phyloP scores from a whole-genome alignment of 2,329 filamentous ascomycete species.

The Rugonectria rugulosa region DNA sequence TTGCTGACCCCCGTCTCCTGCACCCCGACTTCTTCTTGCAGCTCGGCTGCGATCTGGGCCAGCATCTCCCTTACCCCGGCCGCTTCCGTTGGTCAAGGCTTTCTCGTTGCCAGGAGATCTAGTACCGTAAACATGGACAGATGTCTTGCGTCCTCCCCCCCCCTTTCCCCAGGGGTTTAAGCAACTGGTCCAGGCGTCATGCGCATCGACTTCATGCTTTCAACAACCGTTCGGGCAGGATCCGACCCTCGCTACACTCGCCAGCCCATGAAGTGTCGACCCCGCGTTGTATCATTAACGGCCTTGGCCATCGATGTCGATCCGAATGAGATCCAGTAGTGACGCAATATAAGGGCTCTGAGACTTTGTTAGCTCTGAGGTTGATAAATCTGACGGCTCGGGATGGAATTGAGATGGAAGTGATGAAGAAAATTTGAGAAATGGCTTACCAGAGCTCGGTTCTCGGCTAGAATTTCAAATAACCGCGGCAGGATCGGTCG shows the following conservation, averaged over 20 bases:
- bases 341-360: conserved; percentile 52
- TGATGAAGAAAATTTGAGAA: not conserved
- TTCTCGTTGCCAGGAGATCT: conserved; percentile 16
- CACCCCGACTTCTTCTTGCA: conserved; percentile 15
- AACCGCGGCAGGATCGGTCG: conserved; percentile 69
- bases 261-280: conserved; percentile 16
- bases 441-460: conserved; percentile 63
- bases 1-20: conserved; percentile 17
- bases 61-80: conserved; percentile 21
- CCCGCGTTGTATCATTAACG: conserved; percentile 24
- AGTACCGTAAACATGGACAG: conserved; percentile 10
- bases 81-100: conserved; percentile 2
- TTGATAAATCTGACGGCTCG: conserved; percentile 5
- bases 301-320: conserved; percentile 39
- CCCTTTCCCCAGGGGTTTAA: conserved; percentile 7
- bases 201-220: not conserved
- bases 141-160: not conserved
- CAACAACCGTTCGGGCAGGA: conserved; percentile 11
- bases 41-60: conserved; percentile 7
- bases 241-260: conserved; percentile 17
- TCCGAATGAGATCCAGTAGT: conserved; percentile 48
- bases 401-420: not conserved
- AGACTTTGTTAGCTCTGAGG: conserved; percentile 24
- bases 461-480: conserved; percentile 75
- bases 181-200: conserved; percentile 10